Conservation (phyloP, 371 early-diverging fungal species). For the Chytridium lagenaria region DNA sequence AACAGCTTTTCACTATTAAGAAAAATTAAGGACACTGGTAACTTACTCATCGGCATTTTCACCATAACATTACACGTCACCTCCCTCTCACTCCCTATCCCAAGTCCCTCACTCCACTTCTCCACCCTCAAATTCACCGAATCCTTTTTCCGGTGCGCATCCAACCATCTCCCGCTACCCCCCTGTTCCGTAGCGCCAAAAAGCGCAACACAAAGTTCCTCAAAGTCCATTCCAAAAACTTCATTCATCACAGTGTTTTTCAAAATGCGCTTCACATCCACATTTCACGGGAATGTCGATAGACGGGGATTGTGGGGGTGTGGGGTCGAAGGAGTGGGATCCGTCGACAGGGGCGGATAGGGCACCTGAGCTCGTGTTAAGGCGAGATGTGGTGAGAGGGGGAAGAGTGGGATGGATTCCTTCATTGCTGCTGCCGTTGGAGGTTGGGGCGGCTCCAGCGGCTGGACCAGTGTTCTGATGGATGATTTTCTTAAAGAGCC, state of each 20-base stretch:
- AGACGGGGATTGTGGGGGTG: background rate
- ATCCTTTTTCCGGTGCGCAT: conserved; percentile 26
- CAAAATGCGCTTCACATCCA: conserved; percentile 27
- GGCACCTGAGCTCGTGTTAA: background rate
- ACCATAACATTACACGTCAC: conserved; percentile 12
- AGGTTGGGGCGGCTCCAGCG: too few relatives aligned
- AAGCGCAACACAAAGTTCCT: conserved; percentile 13
- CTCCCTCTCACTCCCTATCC: conserved; percentile 3
- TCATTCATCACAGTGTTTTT: conserved; percentile 14
- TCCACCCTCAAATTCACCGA: conserved; percentile 16
- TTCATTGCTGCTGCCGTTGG: background rate
- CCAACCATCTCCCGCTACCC: background rate
- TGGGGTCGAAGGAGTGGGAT: background rate
- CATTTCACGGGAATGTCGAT: conserved; percentile 15
- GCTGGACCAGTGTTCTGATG: background rate
- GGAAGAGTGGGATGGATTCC: background rate
- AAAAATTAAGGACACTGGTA: too few relatives aligned
- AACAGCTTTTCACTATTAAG: background rate
- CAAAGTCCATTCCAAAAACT: conserved; percentile 23
- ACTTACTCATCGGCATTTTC: conserved; percentile 24
- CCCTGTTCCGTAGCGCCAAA: conserved; percentile 7
- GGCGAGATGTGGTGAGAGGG: background rate
- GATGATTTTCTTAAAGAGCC: conserved; percentile 8
- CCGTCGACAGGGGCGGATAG: background rate
- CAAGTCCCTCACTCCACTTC: conserved; percentile 6